Conservation (phyloP, 2,329 filamentous ascomycete genomes). For the Hymenoscyphus fructigenus region DNA sequence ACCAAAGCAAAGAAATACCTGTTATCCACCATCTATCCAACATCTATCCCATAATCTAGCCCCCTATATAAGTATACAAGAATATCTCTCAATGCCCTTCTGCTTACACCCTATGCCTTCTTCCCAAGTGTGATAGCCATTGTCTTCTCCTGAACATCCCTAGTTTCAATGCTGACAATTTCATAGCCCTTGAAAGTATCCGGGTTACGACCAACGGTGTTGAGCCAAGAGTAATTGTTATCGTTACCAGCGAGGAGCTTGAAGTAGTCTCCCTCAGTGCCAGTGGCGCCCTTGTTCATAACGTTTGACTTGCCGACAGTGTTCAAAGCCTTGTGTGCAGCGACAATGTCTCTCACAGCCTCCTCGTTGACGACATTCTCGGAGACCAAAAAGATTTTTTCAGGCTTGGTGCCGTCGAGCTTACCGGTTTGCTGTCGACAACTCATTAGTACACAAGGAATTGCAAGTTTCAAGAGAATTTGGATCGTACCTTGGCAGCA, state of each 20-base stretch:
- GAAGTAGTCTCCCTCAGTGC: background rate
- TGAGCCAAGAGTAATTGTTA: conserved; percentile 2
- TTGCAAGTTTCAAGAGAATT: background rate
- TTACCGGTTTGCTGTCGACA: background rate
- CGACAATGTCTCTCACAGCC: background rate
- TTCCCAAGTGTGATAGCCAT: background rate
- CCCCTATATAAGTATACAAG: no score
- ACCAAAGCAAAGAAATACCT: no score
- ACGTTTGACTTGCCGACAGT: background rate
- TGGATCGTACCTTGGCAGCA: background rate
- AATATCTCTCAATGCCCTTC: no score
- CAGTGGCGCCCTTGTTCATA: background rate
- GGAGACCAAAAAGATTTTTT: background rate
- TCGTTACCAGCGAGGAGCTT: conserved; percentile 5
- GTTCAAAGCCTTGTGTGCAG: background rate
- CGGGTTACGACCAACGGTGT: conserved; percentile 7
- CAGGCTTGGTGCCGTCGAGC: background rate
- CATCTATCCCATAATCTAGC: no score
- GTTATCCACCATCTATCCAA: no score
- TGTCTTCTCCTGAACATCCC: background rate
- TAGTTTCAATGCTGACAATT: conserved; percentile 4
- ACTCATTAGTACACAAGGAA: background rate
- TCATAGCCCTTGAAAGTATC: conserved; percentile 3
- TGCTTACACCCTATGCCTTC: background rate
- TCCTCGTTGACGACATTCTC: background rate